Base-by-base conservation (phyloP, 352 stramenopile species). In the Phytophthora megakarya region DNA sequence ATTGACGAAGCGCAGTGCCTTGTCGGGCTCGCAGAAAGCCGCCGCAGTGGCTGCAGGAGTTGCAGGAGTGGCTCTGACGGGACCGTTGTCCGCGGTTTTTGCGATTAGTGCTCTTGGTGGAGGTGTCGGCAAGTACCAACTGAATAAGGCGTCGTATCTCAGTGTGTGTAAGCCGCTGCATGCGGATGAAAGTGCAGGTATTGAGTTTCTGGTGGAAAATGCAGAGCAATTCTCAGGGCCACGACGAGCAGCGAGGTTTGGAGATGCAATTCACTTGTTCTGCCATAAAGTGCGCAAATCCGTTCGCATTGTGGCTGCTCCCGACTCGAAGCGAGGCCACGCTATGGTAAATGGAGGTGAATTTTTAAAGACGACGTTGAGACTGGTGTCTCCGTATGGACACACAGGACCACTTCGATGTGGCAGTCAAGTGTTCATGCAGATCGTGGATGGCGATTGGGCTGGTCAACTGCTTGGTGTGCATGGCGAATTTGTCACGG, bases 91-190 rank as follows among this genome's bases (percentile, higher is more conserved):
- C 10, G 76, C 78, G 5, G 70, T 84, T 13, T 63, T 91, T 19
- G 73, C 80, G 1, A 53, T 89, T 1, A 80, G 80, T 12, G 82
- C 78, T 0, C 53, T 91, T 7, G 76, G 80, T 11, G 75, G 77
- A 38, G 80, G 80, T 32, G 67, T 87, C 8, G 75, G 78, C 48
- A 87, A 83, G 69, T 88, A 89, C 54, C 82, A 89, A 39, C 48
- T 88, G 21, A 91, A 84, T 61, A 91, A 89, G 57, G 70, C 75
- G 25, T 72, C 71, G 22, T 87, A 81, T 18, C 30, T 91, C 16
- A 80, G 67, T 44, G 57, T 89, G 2, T 72, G 63, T 53, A 81
- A 82, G 40, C 61, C 75, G 0, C 38, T 62, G 19, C 57, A 73
- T 15, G 33, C 38, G 26, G 30, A 63, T 28, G 18, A 61, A 38